These are phyloP conservation scores for Neurospora pannonica DNA, from an alignment of 495 filamentous ascomycete genomes.

Conservation along the genomic window DNA sequence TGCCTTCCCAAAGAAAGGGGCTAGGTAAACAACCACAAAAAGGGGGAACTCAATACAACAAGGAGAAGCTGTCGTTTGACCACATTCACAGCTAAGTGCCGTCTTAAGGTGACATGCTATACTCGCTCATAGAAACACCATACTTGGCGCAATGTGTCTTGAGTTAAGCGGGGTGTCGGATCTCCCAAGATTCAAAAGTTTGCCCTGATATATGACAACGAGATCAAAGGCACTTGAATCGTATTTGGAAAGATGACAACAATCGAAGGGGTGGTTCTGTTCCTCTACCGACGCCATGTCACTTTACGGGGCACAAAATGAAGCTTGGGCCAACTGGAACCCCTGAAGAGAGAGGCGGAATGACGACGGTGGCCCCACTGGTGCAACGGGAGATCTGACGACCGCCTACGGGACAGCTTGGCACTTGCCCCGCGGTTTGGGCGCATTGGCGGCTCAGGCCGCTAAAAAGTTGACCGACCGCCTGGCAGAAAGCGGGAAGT, in stretches of 20 bases:
- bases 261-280: not conserved
- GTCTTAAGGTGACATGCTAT: not conserved
- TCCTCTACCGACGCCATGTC: not conserved
- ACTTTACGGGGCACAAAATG: not conserved
- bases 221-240: not conserved
- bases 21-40: not conserved
- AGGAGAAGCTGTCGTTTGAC: not conserved
- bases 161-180: not conserved
- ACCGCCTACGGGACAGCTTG: not conserved
- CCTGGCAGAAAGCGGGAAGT: not conserved
- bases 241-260: not conserved
- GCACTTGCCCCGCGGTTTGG: not conserved
- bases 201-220: not conserved
- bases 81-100: not conserved
- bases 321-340: not conserved
- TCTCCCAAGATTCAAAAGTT: not conserved
- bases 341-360: not conserved
- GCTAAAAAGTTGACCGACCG: not conserved
- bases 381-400: not conserved
- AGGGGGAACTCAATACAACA: not conserved
- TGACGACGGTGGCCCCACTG: not conserved
- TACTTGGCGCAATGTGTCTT: not conserved
- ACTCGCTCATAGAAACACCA: not conserved
- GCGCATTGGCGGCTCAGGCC: not conserved
- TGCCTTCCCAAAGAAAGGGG: not conserved